A percentile compares a stretch with the other conserved stretches of the same genome.
Conservation (phyloP, 2,329 filamentous ascomycete genomes). For the Aspergillus clavatus region DNA sequence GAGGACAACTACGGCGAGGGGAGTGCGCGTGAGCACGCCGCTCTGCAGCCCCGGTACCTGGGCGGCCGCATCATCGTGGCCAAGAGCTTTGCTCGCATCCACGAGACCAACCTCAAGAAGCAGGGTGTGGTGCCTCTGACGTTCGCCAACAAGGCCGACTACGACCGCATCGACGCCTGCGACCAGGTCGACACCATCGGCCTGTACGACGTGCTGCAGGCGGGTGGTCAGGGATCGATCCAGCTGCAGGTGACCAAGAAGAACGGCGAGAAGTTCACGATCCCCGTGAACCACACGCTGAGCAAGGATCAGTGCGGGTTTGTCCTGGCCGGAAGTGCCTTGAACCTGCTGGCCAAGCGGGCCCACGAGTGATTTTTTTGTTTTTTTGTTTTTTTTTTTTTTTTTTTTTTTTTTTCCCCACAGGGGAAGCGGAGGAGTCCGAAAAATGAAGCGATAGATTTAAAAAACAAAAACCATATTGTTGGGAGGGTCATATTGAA, state of each 20-base stretch:
- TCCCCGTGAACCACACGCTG: conserved; percentile 82
- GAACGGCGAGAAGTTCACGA: conserved; percentile 58
- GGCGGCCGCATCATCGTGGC: conserved; percentile 77
- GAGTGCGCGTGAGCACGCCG: conserved; percentile 82
- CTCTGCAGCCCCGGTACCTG: conserved; percentile 84
- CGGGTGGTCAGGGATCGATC: conserved; percentile 19
- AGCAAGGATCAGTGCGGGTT: conserved; percentile 88
- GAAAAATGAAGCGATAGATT: too few relatives aligned
- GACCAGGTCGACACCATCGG: conserved; percentile 81
- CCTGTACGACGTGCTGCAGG: conserved; percentile 69
- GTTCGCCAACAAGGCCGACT: conserved; percentile 82
- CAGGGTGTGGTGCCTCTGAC: conserved; percentile 94
- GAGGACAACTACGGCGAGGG: conserved; percentile 98
- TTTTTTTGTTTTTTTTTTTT: too few relatives aligned
- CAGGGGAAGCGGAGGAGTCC: too few relatives aligned
- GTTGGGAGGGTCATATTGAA: background rate
- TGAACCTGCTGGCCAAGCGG: conserved; percentile 79
- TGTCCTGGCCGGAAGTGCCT: conserved; percentile 84
- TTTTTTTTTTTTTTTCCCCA: too few relatives aligned
- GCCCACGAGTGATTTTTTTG: conserved; percentile 1
- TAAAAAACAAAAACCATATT: background rate
- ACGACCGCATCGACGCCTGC: conserved; percentile 74
- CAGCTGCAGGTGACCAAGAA: conserved; percentile 19
- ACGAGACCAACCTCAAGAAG: conserved; percentile 96
- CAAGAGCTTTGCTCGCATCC: conserved; percentile 86